phyloP scores from a whole-genome alignment of 2,329 filamentous ascomycete genomes.

The Diaporthe nobilis region DNA sequence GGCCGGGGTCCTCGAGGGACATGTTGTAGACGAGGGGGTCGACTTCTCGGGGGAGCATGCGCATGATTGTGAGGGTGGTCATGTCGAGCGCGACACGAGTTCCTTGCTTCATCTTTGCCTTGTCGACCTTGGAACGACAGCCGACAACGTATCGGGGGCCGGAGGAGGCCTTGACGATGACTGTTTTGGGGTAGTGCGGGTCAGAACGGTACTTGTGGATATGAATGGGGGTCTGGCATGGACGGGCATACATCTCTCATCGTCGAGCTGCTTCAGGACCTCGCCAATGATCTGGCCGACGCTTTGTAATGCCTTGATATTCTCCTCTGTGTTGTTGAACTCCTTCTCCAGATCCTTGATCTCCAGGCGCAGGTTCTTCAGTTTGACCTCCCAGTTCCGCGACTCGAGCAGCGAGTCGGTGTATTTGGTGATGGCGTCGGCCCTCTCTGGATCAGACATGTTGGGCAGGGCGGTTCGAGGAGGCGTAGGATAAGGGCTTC shows the following conservation, averaged over 20 bases:
- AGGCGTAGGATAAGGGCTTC: neutral
- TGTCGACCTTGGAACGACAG: slow-evolving; percentile 98
- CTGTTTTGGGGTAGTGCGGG: slow-evolving; percentile 60
- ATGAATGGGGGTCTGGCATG: too few species aligned
- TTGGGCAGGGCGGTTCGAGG: slow-evolving; percentile 50
- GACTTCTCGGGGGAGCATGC: slow-evolving; percentile 98
- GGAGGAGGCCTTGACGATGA: slow-evolving; percentile 98
- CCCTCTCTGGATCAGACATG: slow-evolving; percentile 71
- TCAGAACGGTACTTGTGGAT: neutral
- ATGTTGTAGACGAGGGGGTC: slow-evolving; percentile 99
- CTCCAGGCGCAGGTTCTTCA: slow-evolving; percentile 92
- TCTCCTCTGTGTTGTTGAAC: slow-evolving; percentile 97
- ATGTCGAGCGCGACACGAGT: slow-evolving; percentile 98
- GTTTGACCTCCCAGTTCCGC: slow-evolving; percentile 98
- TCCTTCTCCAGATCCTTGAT: slow-evolving; percentile 97
- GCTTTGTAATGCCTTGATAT: slow-evolving; percentile 99
- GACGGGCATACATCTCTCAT: slow-evolving; percentile 88
- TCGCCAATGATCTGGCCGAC: slow-evolving; percentile 99
- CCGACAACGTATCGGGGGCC: slow-evolving; percentile 98
- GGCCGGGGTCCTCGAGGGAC: slow-evolving; percentile 97
- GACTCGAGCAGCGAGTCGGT: slow-evolving; percentile 90
- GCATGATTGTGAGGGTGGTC: slow-evolving; percentile 99
- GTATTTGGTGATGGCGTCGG: slow-evolving; percentile 82
- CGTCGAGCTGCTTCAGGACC: slow-evolving; percentile 97
- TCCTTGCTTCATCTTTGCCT: slow-evolving; percentile 96